Conservation (phyloP, 352 stramenopile species). For the Globisporangium iwayamae region DNA sequence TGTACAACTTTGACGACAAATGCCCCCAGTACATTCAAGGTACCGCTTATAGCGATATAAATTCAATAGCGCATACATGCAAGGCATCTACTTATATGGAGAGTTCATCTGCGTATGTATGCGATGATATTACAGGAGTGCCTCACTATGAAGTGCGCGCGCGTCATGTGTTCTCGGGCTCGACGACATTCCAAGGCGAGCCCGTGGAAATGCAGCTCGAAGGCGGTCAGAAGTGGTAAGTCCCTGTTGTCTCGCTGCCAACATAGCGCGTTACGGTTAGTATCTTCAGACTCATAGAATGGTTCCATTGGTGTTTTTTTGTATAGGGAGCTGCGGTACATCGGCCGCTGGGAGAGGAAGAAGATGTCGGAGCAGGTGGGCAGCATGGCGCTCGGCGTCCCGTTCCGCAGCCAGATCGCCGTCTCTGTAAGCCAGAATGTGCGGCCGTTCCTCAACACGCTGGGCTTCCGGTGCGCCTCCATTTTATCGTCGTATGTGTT, state of each 20-base stretch:
- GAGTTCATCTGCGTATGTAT: neutral
- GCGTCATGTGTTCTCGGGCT: constrained; percentile 78
- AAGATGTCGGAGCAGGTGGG: constrained; percentile 81
- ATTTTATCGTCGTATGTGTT: neutral
- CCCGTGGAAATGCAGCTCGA: constrained; percentile 71
- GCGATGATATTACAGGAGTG: constrained; percentile 33
- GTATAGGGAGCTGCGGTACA: constrained; percentile 74
- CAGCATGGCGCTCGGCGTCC: constrained; percentile 54
- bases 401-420: constrained; percentile 80
- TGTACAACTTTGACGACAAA: constrained; percentile 88
- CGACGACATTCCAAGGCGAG: constrained; percentile 77
- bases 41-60: neutral
- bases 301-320: neutral
- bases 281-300: neutral
- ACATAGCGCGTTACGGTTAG: neutral
- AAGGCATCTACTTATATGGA: neutral
- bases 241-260: neutral
- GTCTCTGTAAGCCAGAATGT: constrained; percentile 84
- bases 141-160: constrained; percentile 81
- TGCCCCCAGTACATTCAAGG: constrained; percentile 84
- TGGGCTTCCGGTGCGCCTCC: constrained; percentile 65
- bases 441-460: constrained; percentile 61
- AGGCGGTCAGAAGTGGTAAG: constrained; percentile 78
- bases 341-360: constrained; percentile 83
- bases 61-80: neutral